Conservation (phyloP, 2,329 filamentous ascomycete genomes). For the Alternaria ethzedia region DNA sequence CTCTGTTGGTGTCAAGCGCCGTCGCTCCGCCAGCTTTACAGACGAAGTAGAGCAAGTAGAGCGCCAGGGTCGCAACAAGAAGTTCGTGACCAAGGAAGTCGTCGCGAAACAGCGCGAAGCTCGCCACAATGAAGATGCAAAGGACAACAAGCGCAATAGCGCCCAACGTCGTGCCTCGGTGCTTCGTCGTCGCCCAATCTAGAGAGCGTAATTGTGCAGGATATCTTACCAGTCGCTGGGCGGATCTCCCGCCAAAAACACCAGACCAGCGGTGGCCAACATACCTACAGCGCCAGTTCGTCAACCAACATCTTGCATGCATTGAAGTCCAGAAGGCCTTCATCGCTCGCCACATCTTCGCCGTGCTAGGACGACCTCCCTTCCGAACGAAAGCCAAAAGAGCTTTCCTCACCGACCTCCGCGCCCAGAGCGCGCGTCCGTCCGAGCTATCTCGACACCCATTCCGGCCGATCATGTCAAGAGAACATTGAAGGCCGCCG, state of each 20-base stretch:
- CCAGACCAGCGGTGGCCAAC: neutral
- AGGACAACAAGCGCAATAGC: neutral
- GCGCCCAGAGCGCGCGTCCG: neutral
- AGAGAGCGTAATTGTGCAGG: no score
- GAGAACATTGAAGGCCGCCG: neutral
- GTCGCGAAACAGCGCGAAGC: neutral
- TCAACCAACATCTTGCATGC: neutral
- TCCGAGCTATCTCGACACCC: neutral
- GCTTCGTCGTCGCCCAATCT: neutral
- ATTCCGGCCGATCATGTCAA: neutral
- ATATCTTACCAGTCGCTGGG: no score
- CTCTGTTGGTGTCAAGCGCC: neutral
- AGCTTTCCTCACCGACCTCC: rapidly evolving
- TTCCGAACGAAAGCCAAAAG: neutral
- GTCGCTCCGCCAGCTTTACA: neutral
- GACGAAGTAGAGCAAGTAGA: neutral
- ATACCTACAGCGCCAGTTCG: neutral
- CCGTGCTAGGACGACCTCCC: rapidly evolving
- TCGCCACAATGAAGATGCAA: neutral
- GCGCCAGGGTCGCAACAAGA: neutral
- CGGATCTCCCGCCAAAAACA: rapidly evolving
- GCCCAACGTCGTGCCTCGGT: neutral
- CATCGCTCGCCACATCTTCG: neutral
- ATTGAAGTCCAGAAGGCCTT: neutral
- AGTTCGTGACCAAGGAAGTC: neutral